phyloP scores from a whole-genome alignment of 208 protist species.

The Wallacemonas sp. region DNA sequence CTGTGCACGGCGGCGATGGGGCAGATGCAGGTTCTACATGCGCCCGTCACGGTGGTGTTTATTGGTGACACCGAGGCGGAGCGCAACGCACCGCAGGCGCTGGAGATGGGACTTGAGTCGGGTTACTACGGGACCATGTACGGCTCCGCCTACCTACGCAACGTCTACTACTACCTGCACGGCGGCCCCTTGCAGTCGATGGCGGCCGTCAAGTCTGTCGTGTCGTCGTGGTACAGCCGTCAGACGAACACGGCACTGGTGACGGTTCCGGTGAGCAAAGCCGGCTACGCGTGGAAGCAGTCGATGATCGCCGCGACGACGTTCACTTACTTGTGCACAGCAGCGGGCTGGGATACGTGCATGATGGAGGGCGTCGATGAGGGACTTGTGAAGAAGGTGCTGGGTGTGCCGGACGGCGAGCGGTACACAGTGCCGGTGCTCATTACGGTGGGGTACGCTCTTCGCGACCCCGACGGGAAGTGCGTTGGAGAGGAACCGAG shows the following conservation, averaged over 20 bases:
- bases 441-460: slow-evolving; percentile 67
- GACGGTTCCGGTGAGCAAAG: slow-evolving; percentile 53
- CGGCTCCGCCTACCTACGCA: slow-evolving; percentile 50
- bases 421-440: slow-evolving; percentile 79
- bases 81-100: slow-evolving; percentile 52
- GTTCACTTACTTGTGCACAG: slow-evolving; percentile 67
- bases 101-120: slow-evolving; percentile 61
- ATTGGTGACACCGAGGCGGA: slow-evolving; percentile 65
- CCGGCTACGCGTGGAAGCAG: slow-evolving; percentile 90
- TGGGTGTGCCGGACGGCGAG: slow-evolving; percentile 48
- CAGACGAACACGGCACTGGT: slow-evolving; percentile 54
- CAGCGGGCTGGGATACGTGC: slow-evolving; percentile 61
- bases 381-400: slow-evolving; percentile 50
- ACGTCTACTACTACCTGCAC: slow-evolving; percentile 74
- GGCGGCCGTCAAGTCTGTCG: slow-evolving; percentile 43
- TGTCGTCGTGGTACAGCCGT: slow-evolving; percentile 57
- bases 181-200: slow-evolving; percentile 52
- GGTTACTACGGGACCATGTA: slow-evolving; percentile 50
- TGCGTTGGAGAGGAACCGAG: slow-evolving; percentile 13
- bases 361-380: slow-evolving; percentile 90
- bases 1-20: slow-evolving; percentile 58
- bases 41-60: slow-evolving; percentile 75
- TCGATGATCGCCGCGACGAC: slow-evolving; percentile 79
- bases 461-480: slow-evolving; percentile 10
- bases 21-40: slow-evolving; percentile 68